These are phyloP conservation scores for Hansfordia pulvinata DNA, from an alignment of 2,329 filamentous ascomycete species.

Conservation along the genomic window DNA sequence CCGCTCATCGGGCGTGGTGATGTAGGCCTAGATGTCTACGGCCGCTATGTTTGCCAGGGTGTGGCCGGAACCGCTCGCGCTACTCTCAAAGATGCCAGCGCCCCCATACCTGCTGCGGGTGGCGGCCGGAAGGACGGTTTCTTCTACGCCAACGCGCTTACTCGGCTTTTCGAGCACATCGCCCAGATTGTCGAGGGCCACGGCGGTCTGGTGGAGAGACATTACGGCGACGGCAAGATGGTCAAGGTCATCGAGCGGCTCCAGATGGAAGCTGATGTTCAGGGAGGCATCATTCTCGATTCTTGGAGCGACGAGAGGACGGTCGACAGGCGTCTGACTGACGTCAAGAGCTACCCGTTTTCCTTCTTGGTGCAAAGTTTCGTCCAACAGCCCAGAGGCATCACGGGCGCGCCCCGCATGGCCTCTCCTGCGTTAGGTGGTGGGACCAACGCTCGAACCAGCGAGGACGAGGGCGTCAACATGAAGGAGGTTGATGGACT, in stretches of 20 bases:
- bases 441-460: constrained; percentile 39
- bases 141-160: constrained; percentile 85
- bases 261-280: constrained; percentile 89
- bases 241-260: constrained; percentile 82
- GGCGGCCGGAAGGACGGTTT: constrained; percentile 66
- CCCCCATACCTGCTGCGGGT: too few species aligned
- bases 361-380: constrained; percentile 96
- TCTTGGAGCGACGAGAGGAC: constrained; percentile 86
- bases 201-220: constrained; percentile 77
- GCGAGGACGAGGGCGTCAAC: constrained; percentile 85
- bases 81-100: constrained; percentile 65
- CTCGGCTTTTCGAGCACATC: constrained; percentile 92
- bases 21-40: constrained; percentile 87
- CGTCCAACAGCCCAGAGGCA: constrained; percentile 53
- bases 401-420: constrained; percentile 49
- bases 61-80: constrained; percentile 73
- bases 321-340: constrained; percentile 76
- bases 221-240: constrained; percentile 92
- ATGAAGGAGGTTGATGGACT: constrained; percentile 92
- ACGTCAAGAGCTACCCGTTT: constrained; percentile 96
- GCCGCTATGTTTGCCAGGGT: constrained; percentile 88
- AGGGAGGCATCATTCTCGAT: constrained; percentile 90
- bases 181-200: constrained; percentile 92
- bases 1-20: constrained; percentile 83
- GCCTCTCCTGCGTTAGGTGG: constrained; percentile 60